phyloP scores from a whole-genome alignment of 2,329 filamentous ascomycete species.

The Parasarocladium wereldwijsianum region DNA sequence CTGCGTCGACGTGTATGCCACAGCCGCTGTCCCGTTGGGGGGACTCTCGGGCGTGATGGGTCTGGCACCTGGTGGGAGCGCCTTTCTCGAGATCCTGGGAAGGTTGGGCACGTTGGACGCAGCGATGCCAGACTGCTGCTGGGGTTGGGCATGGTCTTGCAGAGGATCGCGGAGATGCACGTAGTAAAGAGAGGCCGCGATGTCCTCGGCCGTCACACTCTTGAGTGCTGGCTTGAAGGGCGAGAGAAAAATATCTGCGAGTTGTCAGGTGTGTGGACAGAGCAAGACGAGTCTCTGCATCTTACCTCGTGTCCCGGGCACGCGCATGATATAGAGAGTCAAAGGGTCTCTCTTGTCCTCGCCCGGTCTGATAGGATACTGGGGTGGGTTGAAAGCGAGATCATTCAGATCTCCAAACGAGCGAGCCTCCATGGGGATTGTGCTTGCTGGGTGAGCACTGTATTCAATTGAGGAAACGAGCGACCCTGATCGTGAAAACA shows the following conservation, averaged over 20 bases:
- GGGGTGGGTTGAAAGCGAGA: slow-evolving; percentile 74
- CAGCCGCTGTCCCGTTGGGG: slow-evolving; percentile 4
- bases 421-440: slow-evolving; percentile 64
- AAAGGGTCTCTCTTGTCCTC: slow-evolving; percentile 56
- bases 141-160: background rate
- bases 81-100: slow-evolving; percentile 42
- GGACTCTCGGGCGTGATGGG: slow-evolving; percentile 14
- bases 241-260: slow-evolving; percentile 74
- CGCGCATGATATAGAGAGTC: slow-evolving; percentile 80
- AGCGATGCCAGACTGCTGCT: slow-evolving; percentile 27
- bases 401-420: slow-evolving; percentile 69
- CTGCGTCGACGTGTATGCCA: slow-evolving; percentile 1
- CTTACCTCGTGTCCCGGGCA: slow-evolving; percentile 78
- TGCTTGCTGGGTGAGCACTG: too few species aligned
- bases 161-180: slow-evolving; percentile 45
- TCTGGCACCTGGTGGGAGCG: slow-evolving; percentile 23
- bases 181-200: slow-evolving; percentile 81
- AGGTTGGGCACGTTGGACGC: slow-evolving; percentile 24
- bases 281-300: slow-evolving; percentile 3
- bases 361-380: slow-evolving; percentile 66
- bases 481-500: too few species aligned
- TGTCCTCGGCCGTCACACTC: slow-evolving; percentile 76
- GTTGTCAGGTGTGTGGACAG: slow-evolving; percentile 6
- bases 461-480: too few species aligned
- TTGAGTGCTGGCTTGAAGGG: slow-evolving; percentile 79